Conservation (phyloP, 805 yeast genomes). For the Candida endomychidarum region DNA sequence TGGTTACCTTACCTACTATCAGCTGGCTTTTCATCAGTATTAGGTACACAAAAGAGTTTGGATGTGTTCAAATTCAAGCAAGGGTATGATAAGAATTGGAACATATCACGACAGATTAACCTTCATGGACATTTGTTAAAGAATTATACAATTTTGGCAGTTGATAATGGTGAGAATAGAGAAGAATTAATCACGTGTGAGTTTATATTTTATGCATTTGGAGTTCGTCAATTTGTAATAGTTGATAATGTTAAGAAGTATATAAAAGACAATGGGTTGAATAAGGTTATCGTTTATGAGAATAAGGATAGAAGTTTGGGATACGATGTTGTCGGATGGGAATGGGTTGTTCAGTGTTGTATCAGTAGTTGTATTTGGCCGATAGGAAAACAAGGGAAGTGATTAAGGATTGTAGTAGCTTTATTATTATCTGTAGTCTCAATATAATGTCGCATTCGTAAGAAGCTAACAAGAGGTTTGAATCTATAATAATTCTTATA, state of each 20-base stretch:
- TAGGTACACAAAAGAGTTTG: conserved; percentile 47
- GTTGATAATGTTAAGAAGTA: conserved; percentile 7
- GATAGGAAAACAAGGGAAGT: background rate
- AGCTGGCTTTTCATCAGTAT: conserved; percentile 61
- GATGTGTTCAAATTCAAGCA: conserved; percentile 46
- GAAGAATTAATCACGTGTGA: conserved; percentile 33
- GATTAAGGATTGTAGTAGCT: too few relatives aligned
- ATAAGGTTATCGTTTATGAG: conserved; percentile 27
- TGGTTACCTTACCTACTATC: conserved; percentile 65
- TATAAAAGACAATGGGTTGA: conserved; percentile 1
- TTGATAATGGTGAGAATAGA: conserved; percentile 23
- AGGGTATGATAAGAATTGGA: conserved; percentile 30
- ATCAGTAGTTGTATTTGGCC: conserved; percentile 41
- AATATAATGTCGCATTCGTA: too few relatives aligned
- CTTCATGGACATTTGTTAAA: conserved; percentile 39
- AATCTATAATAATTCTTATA: too few relatives aligned
- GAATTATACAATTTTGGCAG: conserved; percentile 36
- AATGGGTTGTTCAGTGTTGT: conserved; percentile 66
- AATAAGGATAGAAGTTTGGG: conserved; percentile 14
- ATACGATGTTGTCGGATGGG: conserved; percentile 48
- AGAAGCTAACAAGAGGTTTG: too few relatives aligned
- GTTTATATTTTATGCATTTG: conserved; percentile 48
- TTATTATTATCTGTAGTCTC: too few relatives aligned
- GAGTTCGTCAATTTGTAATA: conserved; percentile 30
- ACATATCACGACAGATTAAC: conserved; percentile 41